Evolutionary conservation across 1,284 basidiomycete species (phyloP), one percentile per base, ranked within the genome.

Genomic region (Cutaneotrichosporon cyanovorans): DNA sequence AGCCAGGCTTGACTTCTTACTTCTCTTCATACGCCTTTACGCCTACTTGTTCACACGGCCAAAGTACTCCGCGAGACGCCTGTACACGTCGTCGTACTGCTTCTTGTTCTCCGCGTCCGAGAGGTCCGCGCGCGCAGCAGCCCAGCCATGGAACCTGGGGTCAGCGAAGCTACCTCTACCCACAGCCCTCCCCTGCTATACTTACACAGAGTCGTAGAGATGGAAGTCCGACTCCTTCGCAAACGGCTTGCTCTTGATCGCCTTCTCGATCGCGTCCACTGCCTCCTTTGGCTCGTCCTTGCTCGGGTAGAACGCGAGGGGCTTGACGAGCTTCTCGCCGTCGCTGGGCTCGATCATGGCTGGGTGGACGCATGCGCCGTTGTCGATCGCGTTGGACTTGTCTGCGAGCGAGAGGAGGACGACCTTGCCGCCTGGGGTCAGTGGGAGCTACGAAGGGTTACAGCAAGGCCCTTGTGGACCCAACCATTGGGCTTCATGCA

Each of bases 51-150:
- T 30, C 19, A 50, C 51, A 1, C 45, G 44, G 4, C 52, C 40
- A 42, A 80, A 80, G 68, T 78, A 84, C 12, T 67, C 72, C 12
- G 75, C 71, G 0, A 82, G 68, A 23, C 74, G 75, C 35, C 70
- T 65, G 65, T 84, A 84, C 25, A 84, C 74, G 52, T 83, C 80
- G 60, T 82, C 78, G 61, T 71, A 84, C 75, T 80, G 78, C 66
- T 79, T 78, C 58, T 76, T 76, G 69, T 83, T 84, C 52, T 81
- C 79, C 28, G 75, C 63, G 48, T 84, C 74, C 37, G 77, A 74
- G 40, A 85, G 72, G 61, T 85, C 71, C 1, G 78, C 83, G 40
- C 83, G 76, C 3, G 83, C 83, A 8, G 81, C 82, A 5, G 82
- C 83, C 76, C 81, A 84, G 33, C 82, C 83, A 61, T 84, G 83